Evolutionary conservation across 1,284 basidiomycete species (phyloP).

Genomic region (Leccinum pallidistipes): DNA sequence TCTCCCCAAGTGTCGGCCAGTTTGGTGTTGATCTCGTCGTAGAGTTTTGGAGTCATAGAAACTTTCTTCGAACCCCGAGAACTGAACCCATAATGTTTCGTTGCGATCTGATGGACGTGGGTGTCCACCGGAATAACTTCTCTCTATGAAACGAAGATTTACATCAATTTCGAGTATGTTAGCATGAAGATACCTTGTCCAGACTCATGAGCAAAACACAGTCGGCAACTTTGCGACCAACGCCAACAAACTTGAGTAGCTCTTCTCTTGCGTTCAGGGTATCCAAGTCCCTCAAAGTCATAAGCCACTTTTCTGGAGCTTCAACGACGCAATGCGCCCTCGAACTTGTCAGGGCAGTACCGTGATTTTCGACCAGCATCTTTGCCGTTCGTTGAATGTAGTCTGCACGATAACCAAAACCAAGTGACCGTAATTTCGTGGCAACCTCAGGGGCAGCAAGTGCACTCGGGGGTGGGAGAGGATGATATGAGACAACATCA

Average conservation of each 20-base stretch:
- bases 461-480: conserved; percentile 80
- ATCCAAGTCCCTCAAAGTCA: conserved; percentile 49
- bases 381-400: conserved; percentile 86
- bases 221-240: conserved; percentile 95
- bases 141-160: conserved; percentile 43
- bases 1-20: not conserved
- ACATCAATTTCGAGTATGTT: not conserved
- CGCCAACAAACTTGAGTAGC: conserved; percentile 82
- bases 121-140: conserved; percentile 92
- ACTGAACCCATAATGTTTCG: conserved; percentile 78
- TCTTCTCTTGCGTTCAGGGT: conserved; percentile 70
- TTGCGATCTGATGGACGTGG: conserved; percentile 86
- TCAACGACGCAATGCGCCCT: conserved; percentile 34
- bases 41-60: conserved; percentile 58
- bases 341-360: conserved; percentile 18
- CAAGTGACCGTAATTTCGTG: conserved; percentile 72
- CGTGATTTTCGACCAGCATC: conserved; percentile 68
- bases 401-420: conserved; percentile 94
- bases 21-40: not conserved
- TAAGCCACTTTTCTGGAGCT: conserved; percentile 60
- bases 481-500: conserved; percentile 56
- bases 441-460: conserved; percentile 67
- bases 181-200: conserved; percentile 66
- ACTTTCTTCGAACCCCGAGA: conserved; percentile 53
- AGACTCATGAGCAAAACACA: conserved; percentile 95